Conservation (phyloP, 768 basidiomycete genomes). For the Flagelloscypha sp. region DNA sequence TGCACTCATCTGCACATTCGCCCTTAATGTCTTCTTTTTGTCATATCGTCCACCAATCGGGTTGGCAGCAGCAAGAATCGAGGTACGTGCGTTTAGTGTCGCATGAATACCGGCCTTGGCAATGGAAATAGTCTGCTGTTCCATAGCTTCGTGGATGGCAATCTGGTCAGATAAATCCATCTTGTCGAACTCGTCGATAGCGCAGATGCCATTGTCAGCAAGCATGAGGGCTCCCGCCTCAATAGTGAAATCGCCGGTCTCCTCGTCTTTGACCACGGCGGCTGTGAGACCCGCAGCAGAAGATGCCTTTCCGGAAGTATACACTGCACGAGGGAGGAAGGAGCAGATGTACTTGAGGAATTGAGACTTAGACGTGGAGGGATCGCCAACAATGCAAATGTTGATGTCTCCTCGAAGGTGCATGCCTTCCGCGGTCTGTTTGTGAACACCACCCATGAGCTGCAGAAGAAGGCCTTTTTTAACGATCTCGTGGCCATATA, state of each 20-base stretch:
- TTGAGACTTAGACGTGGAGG: constrained; percentile 95
- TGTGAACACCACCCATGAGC: constrained; percentile 98
- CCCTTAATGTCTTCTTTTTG: constrained; percentile 81
- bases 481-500: constrained; percentile 98
- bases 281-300: constrained; percentile 98
- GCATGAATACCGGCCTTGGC: constrained; percentile 99
- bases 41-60: constrained; percentile 97
- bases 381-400: constrained; percentile 96
- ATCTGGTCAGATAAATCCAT: constrained; percentile 99
- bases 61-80: constrained; percentile 96
- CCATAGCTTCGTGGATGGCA: constrained; percentile 99
- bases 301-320: constrained; percentile 99
- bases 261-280: constrained; percentile 96
- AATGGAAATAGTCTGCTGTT: constrained; percentile 99
- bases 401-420: constrained; percentile 98
- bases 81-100: constrained; percentile 94
- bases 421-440: constrained; percentile 93
- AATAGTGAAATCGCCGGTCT: constrained; percentile 98
- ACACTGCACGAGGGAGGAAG: constrained; percentile 95
- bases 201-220: constrained; percentile 98
- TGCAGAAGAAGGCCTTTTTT: constrained; percentile 96
- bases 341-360: constrained; percentile 99
- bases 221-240: constrained; percentile 99
- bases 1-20: constrained; percentile 94
- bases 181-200: constrained; percentile 99